Evolutionary conservation across 78 protist genomes (phyloP).

Genomic region (Speleostelium caveatum): DNA sequence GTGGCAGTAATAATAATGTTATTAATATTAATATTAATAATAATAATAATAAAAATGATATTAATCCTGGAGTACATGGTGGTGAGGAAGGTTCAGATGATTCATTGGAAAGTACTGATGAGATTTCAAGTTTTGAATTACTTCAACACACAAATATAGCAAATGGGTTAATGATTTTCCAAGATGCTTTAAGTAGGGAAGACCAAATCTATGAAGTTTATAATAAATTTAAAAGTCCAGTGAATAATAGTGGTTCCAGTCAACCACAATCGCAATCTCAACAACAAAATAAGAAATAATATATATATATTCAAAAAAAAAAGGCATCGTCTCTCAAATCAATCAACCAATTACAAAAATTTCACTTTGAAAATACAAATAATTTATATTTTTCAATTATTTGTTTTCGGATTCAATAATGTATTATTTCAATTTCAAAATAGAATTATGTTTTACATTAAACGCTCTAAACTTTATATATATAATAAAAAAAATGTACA

Average conservation of each 20-base stretch:
- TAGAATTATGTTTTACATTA: too few relatives aligned
- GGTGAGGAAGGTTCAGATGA: conserved; percentile 44
- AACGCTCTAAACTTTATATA: too few relatives aligned
- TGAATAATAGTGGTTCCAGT: too few relatives aligned
- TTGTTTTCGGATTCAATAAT: too few relatives aligned
- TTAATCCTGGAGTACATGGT: not conserved
- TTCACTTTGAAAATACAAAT: too few relatives aligned
- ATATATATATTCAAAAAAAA: too few relatives aligned
- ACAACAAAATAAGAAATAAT: not conserved
- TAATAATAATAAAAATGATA: not conserved
- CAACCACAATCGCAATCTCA: not conserved
- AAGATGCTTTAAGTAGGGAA: conserved; percentile 34
- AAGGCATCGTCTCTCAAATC: too few relatives aligned
- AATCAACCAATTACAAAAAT: too few relatives aligned
- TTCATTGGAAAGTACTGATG: conserved; percentile 43
- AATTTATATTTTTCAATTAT: too few relatives aligned
- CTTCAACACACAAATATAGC: conserved; percentile 63
- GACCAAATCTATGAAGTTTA: conserved; percentile 36
- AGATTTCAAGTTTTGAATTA: conserved; percentile 22
- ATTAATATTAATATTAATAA: not conserved
- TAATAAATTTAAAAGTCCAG: conserved; percentile 56
- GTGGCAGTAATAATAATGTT: not conserved
- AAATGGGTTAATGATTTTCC: conserved; percentile 68
- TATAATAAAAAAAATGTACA: too few relatives aligned
- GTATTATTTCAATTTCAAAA: too few relatives aligned